phyloP scores from a whole-genome alignment of 768 basidiomycete genomes.

The Strobilomyces echinocephalus region DNA sequence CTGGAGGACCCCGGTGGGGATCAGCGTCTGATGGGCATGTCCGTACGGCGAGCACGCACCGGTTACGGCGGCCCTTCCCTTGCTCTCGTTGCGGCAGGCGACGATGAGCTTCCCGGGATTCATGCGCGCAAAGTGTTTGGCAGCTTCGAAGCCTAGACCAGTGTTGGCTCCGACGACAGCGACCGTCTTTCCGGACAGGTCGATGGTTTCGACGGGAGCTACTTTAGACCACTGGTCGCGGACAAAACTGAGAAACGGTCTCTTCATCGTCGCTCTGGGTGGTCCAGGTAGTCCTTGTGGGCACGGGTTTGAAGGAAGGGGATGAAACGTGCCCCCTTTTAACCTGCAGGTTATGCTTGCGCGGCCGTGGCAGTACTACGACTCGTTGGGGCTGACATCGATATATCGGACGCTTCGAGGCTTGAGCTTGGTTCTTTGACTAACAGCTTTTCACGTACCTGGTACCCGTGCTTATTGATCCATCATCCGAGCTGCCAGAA shows the following conservation, averaged over 20 bases:
- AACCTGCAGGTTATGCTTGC: no score
- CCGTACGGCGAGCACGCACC: slow-evolving; percentile 10
- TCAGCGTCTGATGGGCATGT: not conserved
- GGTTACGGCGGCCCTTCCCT: slow-evolving; percentile 17
- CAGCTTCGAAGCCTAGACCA: slow-evolving; percentile 31
- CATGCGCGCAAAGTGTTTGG: slow-evolving; percentile 31
- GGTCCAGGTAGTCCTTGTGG: not conserved
- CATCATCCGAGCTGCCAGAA: no score
- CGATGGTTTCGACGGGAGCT: slow-evolving; percentile 11
- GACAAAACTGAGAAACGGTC: not conserved
- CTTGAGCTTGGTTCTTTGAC: no score
- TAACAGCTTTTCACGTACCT: no score
- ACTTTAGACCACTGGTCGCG: slow-evolving; percentile 17
- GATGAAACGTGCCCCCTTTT: not conserved
- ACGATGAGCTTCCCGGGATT: slow-evolving; percentile 26
- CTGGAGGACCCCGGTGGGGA: slow-evolving; percentile 4
- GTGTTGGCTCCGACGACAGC: slow-evolving; percentile 31
- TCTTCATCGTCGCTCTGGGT: slow-evolving; percentile 11
- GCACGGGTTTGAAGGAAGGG: not conserved
- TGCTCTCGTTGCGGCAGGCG: slow-evolving; percentile 26
- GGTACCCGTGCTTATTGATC: no score
- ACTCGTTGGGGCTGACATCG: no score
- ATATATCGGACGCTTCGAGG: no score
- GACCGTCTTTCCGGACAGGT: slow-evolving; percentile 30
- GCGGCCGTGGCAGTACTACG: no score